Conservation (phyloP, 345 rosid species). For the Garcia nutans region DNA sequence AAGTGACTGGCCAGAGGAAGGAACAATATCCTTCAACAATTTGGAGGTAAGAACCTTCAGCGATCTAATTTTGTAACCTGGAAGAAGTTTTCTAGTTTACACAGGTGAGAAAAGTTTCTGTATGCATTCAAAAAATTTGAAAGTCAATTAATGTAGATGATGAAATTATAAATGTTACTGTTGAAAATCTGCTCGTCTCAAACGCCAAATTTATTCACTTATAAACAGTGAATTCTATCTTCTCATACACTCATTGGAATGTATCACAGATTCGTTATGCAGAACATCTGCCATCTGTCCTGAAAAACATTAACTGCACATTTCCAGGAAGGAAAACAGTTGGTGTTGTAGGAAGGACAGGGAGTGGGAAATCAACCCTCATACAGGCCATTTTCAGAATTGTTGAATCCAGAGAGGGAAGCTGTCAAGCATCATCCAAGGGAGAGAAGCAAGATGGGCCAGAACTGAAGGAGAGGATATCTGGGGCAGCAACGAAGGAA, state of each 20-base stretch:
- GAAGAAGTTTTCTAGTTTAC: not conserved
- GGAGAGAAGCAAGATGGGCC: too few relatives aligned
- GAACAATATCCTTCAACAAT: conserved; percentile 68
- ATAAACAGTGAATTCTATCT: not conserved
- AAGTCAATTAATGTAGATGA: conserved; percentile 1
- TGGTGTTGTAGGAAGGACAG: conserved; percentile 96
- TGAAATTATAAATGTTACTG: not conserved
- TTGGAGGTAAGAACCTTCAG: conserved; percentile 52
- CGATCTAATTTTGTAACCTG: conserved; percentile 3
- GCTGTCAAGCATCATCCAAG: too few relatives aligned
- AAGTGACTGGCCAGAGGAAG: conserved; percentile 80
- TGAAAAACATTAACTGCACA: conserved; percentile 70
- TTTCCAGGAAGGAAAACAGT: conserved; percentile 82
- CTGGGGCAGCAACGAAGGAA: too few relatives aligned
- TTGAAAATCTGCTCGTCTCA: not conserved
- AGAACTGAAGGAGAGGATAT: too few relatives aligned
- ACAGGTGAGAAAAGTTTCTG: not conserved
- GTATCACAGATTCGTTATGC: conserved; percentile 75
- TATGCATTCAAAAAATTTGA: not conserved
- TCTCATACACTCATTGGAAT: not conserved
- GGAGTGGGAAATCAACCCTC: conserved; percentile 92
- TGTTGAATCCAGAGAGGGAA: conserved; percentile 80
- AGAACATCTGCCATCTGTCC: conserved; percentile 83
- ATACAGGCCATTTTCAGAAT: conserved; percentile 89
- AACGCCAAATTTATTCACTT: not conserved